Evolutionary conservation across 139 green algal genomes (phyloP), one percentile per base, ranked within the genome.

Genomic region (Astrephomene gubernaculifera): DNA sequence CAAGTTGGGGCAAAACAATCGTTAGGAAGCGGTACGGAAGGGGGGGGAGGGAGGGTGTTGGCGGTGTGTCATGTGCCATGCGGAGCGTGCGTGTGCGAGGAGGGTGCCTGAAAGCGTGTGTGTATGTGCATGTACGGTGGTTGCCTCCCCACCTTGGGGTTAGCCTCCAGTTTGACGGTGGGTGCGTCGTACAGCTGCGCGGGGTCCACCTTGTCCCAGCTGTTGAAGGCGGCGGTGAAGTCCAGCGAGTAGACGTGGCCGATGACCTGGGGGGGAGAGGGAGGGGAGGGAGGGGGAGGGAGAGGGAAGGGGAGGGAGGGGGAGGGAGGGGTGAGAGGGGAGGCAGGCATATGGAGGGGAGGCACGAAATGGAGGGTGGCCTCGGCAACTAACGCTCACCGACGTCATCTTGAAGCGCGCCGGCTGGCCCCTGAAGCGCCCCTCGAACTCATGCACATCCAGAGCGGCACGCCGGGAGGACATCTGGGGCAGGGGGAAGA

Each of bases 131-230:
- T n/a, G n/a, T n/a, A n/a, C n/a, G n/a, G n/a, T n/a, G n/a, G n/a
- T n/a, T n/a, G n/a, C 2, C 38, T 1, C 8, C 86, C 43, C 31
- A 91, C 95, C 93, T 98, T 98, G 6, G 96, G 95, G 73, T 98
- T 98, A 33, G 96, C 85, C 79, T 98, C 96, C 0, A 39, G 86
- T 71, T 97, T 98, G 17, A 95, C 35, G 2, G 92, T 96, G 1
- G 89, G 87, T 4, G 96, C 96, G 53, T 93, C 92, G 89, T 98
- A 99, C 25, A 98, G 93, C 60, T 93, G 87, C 14, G 83, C 45
- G 0, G 96, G 96, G 87, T 99, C 96, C 27, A 89, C 87, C 53
- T 88, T 94, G 29, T 98, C 95, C 96, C 96, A 98, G 79, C 83
- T 93, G 78, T 98, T 94, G 63, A 91, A 98, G 29, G 91, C 89